Base-by-base conservation (phyloP, 768 basidiomycete species). In the Pholiota conissans region DNA sequence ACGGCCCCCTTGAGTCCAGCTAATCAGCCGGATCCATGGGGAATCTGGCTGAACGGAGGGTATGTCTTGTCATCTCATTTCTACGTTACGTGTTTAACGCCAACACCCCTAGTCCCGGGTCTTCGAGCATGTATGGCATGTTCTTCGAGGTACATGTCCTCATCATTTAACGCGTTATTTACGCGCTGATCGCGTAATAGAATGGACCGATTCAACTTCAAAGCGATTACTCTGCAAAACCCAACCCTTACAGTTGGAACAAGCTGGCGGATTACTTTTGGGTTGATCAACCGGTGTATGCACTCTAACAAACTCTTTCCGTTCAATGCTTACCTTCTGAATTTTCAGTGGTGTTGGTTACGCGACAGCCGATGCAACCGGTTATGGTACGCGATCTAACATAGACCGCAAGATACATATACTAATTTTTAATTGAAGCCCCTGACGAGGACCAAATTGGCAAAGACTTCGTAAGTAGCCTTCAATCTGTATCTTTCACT, bases 1-100 rank as follows among this genome's bases (percentile, higher is more conserved):
- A 87, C 83, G 9, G 70, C 66, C 9, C 65, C 55, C 26, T 65
- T 69, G 1, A 60, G 61, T 45, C 61, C 67, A n/a, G 67, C 64
- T 16, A 74, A 66, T 46, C 69, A 65, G 13, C 74, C 30, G 6
- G 30, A 84, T 18, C 88, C 89, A 1, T 89, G 89, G 89, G 80
- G 81, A 3, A 84, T 90, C 39, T 90, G 87, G 87, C 67, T 90
- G 24, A 88, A 89, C 58, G 89, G 87, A 71, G 87, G 86, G 84
- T 85, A 62, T 48, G 82, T 68, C 39, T 20, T 24, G 5, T 35
- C 14, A 52, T n/a, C 14, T 45, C 18, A n/a, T 16, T 22, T 51
- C 32, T 39, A 30, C 18, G n/a, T 42, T 24, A 46, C n/a, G 14
- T 9, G 24, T 45, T 49, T 40, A 50, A 24, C 29, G 30, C 52